phyloP scores from a whole-genome alignment of 2,329 filamentous ascomycete species.

The Hirsutella minnesotensis region DNA sequence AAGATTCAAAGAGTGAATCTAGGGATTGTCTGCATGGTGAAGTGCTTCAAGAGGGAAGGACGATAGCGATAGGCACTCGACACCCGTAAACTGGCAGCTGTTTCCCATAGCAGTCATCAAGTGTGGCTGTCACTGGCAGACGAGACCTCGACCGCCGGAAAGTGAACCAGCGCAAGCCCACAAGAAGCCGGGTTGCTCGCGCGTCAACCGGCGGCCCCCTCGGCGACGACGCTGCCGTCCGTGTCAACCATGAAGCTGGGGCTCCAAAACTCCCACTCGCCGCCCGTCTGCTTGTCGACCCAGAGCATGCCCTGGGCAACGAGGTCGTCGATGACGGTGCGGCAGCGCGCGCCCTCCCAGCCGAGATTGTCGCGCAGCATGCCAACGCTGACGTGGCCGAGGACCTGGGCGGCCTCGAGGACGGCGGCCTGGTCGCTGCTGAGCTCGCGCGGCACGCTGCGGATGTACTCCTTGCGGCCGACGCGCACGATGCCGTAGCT shows the following conservation, averaged over 20 bases:
- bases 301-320: slow-evolving; percentile 83
- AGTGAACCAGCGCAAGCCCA: too few species aligned
- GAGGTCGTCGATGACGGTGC: slow-evolving; percentile 83
- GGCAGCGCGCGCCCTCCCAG: slow-evolving; percentile 76
- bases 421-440: slow-evolving; percentile 90
- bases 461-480: slow-evolving; percentile 75
- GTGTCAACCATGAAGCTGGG: slow-evolving; percentile 56
- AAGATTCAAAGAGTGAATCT: too few species aligned
- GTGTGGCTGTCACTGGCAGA: too few species aligned
- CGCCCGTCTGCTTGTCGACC: slow-evolving; percentile 70
- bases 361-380: slow-evolving; percentile 79
- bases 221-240: slow-evolving; percentile 8
- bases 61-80: too few species aligned
- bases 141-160: too few species aligned
- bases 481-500: slow-evolving; percentile 79
- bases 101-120: too few species aligned
- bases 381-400: slow-evolving; percentile 80
- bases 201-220: slow-evolving; percentile 5
- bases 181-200: too few species aligned
- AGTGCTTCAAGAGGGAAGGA: too few species aligned
- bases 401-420: slow-evolving; percentile 77
- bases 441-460: slow-evolving; percentile 87
- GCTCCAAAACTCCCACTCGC: slow-evolving; percentile 89
- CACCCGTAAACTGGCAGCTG: too few species aligned
- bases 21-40: too few species aligned